Evolutionary conservation across 2,329 filamentous ascomycete species (phyloP), one percentile per base, ranked within the genome.

Genomic region (Fusarium subglutinans): DNA sequence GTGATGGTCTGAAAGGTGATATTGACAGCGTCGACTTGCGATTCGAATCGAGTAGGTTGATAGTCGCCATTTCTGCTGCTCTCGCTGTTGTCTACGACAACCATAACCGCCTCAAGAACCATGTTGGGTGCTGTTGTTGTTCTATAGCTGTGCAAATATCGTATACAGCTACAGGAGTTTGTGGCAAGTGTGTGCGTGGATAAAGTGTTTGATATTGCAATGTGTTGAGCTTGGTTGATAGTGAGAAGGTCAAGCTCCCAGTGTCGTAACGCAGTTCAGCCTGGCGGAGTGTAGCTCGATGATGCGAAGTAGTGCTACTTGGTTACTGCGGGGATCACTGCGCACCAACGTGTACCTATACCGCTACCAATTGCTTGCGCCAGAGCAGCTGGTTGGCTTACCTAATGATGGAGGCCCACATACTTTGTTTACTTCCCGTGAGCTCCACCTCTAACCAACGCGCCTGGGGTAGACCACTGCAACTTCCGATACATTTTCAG

Each of bases 81-180:
- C 87, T 99, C 96, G 87, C 95, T 98, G 89, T 98, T 99, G 90
- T 99, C 96, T 81, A 98, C 94, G 89, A 98, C 92, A 84, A 99
- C 94, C 95, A 99, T 98, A 74, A 97, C 97, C 87, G 96, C 97
- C 91, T 99, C 96, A 85, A 99, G 92, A 86, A 92, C 94, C 96
- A 99, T 99, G 81, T 89, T 95, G 91, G 83, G 85, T 83, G 83
- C 79, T 74, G 72, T 69, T 76, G 59, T 62, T 55, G 28, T 67
- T 62, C 58, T 67, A 37, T 59, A 50, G 66, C 44, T 35, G 63
- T 66, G 24, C 9, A 20, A 33, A 33, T 50, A 55, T 37, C 35
- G 63, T 41, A 20, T 63, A 33, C 35, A 48, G 43, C 61, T 69
- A 40, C 62, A 40, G 51, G 50, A 30, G 44, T 58, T n/a, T 55